Percentiles rank a stretch among this genome's conserved stretches.
These are phyloP conservation scores for Mycena albidolilacea DNA, from an alignment of 768 basidiomycete genomes.

Conservation along the genomic window DNA sequence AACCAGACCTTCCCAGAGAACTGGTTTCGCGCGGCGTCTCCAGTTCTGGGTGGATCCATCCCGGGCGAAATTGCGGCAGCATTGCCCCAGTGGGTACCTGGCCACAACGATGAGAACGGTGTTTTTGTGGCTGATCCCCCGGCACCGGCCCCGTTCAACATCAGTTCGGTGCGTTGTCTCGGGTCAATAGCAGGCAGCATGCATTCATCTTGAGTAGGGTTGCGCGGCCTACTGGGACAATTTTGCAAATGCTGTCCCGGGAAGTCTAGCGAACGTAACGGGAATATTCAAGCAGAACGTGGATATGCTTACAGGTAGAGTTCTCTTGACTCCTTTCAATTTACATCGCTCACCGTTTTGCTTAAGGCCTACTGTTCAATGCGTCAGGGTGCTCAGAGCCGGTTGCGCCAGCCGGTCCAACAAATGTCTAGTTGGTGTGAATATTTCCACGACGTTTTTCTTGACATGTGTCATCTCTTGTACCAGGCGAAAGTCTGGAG, in stretches of 20 bases:
- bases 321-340: too few relatives aligned
- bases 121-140: slow-evolving; percentile 19
- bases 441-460: not conserved
- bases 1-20: too few relatives aligned
- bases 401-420: not conserved
- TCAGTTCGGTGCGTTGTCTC: slow-evolving; percentile 18
- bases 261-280: not conserved
- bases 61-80: too few relatives aligned
- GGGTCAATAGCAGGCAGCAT: not conserved
- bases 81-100: too few relatives aligned
- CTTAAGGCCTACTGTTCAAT: slow-evolving; percentile 11
- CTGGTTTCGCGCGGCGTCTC: too few relatives aligned
- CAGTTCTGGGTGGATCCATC: too few relatives aligned
- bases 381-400: slow-evolving; percentile 10
- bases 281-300: too few relatives aligned
- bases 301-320: too few relatives aligned
- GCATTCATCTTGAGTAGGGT: not conserved
- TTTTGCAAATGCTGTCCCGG: slow-evolving; percentile 8
- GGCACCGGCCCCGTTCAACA: slow-evolving; percentile 30
- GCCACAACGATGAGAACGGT: slow-evolving; percentile 29
- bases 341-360: not conserved
- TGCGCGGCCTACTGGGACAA: slow-evolving; percentile 12
- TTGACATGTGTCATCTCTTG: not conserved
- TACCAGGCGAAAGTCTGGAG: not conserved
- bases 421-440: slow-evolving; percentile 14